phyloP scores from a whole-genome alignment of 768 basidiomycete species.

The Pleurotus sapidus region DNA sequence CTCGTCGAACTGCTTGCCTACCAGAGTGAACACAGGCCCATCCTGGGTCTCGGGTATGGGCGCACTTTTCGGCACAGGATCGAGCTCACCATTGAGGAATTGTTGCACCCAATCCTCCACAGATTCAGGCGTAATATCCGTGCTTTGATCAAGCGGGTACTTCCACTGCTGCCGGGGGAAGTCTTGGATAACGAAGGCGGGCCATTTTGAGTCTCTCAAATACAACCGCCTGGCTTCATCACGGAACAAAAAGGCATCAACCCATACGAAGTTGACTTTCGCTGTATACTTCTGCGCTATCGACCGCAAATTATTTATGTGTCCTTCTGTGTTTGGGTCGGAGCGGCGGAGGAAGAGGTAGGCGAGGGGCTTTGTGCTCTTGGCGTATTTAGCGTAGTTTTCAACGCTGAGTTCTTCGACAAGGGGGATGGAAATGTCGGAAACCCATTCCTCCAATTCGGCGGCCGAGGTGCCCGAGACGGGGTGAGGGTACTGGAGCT shows the following conservation, averaged over 20 bases:
- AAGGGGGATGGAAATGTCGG: constrained; percentile 81
- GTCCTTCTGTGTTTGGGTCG: constrained; percentile 48
- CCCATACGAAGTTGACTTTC: constrained; percentile 96
- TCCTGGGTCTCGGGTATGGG: constrained; percentile 82
- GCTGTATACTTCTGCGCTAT: constrained; percentile 80
- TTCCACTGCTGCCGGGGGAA: too few relatives aligned
- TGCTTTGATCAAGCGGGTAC: constrained; percentile 11
- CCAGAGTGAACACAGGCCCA: constrained; percentile 78
- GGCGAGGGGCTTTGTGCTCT: constrained; percentile 81
- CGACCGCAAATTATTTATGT: constrained; percentile 67
- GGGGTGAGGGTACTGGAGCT: constrained; percentile 63
- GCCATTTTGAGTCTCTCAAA: constrained; percentile 74
- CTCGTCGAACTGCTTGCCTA: constrained; percentile 87
- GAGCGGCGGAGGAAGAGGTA: constrained; percentile 92
- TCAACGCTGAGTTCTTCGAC: constrained; percentile 92
- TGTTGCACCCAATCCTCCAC: constrained; percentile 58
- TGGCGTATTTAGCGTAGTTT: constrained; percentile 85
- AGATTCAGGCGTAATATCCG: constrained; percentile 53
- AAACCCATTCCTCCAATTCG: constrained; percentile 75
- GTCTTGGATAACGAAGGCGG: too few relatives aligned
- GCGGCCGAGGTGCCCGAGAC: constrained; percentile 49
- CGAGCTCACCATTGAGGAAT: constrained; percentile 69
- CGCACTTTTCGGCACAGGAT: constrained; percentile 87
- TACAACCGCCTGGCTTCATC: constrained; percentile 97
- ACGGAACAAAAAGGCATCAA: constrained; percentile 79